Conservation (phyloP, 2,329 filamentous ascomycete genomes). For the Penicillium sp. region DNA sequence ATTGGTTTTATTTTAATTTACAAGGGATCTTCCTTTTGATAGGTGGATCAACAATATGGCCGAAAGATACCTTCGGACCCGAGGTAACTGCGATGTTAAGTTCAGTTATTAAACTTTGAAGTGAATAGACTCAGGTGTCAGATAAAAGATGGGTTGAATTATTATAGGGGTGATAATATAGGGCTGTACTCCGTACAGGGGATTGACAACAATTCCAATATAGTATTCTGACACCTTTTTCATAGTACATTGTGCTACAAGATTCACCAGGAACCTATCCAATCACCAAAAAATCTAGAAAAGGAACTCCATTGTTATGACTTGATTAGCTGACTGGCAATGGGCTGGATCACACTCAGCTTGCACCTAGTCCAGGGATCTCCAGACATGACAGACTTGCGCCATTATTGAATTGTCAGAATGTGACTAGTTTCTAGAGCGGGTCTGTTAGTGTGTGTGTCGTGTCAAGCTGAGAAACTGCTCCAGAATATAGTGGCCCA, state of each 20-base stretch:
- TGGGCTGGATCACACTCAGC: neutral
- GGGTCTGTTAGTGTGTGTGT: slow-evolving; percentile 6
- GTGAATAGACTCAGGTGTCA: slow-evolving; percentile 6
- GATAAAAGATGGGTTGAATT: neutral
- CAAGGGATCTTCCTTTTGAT: neutral
- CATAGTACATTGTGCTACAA: neutral
- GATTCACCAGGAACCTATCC: neutral
- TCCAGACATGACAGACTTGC: slow-evolving; percentile 7
- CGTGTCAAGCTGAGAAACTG: slow-evolving; percentile 5
- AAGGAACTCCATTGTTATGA: slow-evolving; percentile 4
- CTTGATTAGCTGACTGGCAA: slow-evolving; percentile 7
- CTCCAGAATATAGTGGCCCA: neutral
- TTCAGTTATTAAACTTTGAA: neutral
- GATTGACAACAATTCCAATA: neutral
- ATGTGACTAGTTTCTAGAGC: slow-evolving; percentile 11
- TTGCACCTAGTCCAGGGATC: slow-evolving; percentile 15
- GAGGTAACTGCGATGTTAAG: slow-evolving; percentile 12
- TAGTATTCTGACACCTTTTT: neutral
- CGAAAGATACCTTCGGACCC: slow-evolving; percentile 4
- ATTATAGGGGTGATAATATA: neutral
- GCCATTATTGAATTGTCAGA: slow-evolving; percentile 10
- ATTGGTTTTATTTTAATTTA: too few relatives aligned
- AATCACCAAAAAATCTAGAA: neutral
- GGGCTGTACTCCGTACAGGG: neutral
- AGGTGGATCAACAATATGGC: slow-evolving; percentile 9